These are phyloP conservation scores for Boletus smithii DNA, from an alignment of 1,284 basidiomycete species.

Conservation along the genomic window DNA sequence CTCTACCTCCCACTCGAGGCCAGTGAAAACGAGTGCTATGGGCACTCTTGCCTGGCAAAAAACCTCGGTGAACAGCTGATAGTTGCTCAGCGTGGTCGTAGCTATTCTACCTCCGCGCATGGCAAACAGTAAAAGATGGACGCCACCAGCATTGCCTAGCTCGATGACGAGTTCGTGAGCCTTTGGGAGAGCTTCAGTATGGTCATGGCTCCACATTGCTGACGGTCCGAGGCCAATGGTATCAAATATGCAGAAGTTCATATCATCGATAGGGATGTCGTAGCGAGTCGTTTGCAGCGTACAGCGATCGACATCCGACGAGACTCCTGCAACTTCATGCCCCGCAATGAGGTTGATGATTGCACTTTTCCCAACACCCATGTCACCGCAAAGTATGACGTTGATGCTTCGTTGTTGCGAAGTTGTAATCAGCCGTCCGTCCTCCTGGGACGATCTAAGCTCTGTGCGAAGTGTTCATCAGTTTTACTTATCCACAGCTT, in stretches of 20 bases:
- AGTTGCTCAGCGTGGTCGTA: not conserved
- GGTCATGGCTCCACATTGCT: not conserved
- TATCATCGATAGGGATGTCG: not conserved
- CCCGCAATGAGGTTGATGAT: not conserved
- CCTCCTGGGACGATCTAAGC: too few species aligned
- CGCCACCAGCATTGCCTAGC: not conserved
- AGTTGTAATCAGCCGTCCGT: too few species aligned
- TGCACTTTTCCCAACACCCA: not conserved
- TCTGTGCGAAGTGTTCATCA: not conserved
- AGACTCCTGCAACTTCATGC: not conserved
- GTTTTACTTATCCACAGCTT: not conserved
- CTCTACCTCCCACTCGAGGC: not conserved
- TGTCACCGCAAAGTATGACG: not conserved
- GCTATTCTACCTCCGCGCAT: not conserved
- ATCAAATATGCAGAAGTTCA: not conserved
- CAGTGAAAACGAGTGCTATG: not conserved
- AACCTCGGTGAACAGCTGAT: not conserved
- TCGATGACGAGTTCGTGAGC: not conserved
- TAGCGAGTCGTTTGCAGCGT: not conserved
- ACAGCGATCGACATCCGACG: not conserved
- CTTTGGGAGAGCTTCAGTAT: not conserved
- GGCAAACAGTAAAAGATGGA: not conserved
- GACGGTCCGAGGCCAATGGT: not conserved
- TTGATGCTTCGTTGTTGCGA: not conserved
- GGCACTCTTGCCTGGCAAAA: not conserved